Evolutionary conservation across 2,329 filamentous ascomycete species (phyloP), one percentile per base, ranked within the genome.

Genomic region (Colletotrichum cuscutae): DNA sequence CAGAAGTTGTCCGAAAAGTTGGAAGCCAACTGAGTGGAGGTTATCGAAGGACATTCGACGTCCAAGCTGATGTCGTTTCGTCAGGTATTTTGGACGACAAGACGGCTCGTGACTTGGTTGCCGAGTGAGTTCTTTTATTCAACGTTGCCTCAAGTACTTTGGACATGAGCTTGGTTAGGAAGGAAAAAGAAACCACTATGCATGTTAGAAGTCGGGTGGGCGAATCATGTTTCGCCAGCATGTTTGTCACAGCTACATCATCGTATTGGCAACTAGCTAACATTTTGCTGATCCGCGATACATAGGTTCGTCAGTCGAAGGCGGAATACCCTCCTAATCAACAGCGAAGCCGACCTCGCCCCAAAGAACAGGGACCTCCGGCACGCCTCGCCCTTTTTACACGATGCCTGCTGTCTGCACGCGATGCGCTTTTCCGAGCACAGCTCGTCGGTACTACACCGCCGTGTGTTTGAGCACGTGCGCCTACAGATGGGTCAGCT

Each of bases 381-480:
- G 4, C 77, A 77, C 19, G 77, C 79, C 4, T 85, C 83, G 0
- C 80, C 83, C 1, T 85, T 85, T 66, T 74, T 85, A 12, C 81
- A 82, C 57, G 80, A 81, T 26, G 82, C 83, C 1, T 84, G 83
- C 72, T 84, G 82, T 67, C 71, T 84, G 5, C 81, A 83, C 24
- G 82, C 80, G 3, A 69, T 73, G 71, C 60, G 71, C 13, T 73
- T 73, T 15, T 71, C 60, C 22, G 58, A 73, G 26, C 37, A 68
- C 53, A 71, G 52, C 37, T 70, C 65, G n/a, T 73, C 62, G 46
- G 32, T 26, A 42, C 26, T 84, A 60, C 82, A 84, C 64, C 78
- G 80, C n/a, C 77, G 80, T 52, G 78, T 84, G 1, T 84, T 84
- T 56, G 82, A 84, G 46, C 82, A 83, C 72, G 81, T 84, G 19